phyloP scores from a whole-genome alignment of 2,329 filamentous ascomycete genomes.

The Leptodontidium sp. region DNA sequence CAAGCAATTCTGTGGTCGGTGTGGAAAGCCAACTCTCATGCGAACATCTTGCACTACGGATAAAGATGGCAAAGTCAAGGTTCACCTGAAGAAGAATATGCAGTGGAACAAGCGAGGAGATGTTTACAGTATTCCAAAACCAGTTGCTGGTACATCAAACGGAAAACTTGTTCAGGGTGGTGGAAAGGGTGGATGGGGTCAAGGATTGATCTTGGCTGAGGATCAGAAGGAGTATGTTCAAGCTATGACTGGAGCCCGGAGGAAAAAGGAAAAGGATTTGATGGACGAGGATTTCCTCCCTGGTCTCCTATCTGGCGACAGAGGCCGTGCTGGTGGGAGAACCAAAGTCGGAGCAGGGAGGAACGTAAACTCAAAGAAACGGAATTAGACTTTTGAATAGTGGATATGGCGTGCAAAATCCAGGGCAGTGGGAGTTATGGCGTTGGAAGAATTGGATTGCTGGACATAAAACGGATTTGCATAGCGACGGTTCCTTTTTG shows the following conservation, averaged over 20 bases:
- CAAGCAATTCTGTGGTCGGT: slow-evolving; percentile 92
- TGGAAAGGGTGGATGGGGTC: slow-evolving; percentile 88
- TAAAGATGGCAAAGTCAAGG: slow-evolving; percentile 77
- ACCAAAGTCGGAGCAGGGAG: slow-evolving; percentile 85
- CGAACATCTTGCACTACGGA: slow-evolving; percentile 88
- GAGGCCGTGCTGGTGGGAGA: slow-evolving; percentile 69
- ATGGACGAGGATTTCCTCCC: slow-evolving; percentile 97
- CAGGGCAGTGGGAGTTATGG: slow-evolving; percentile 28
- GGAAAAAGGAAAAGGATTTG: slow-evolving; percentile 77
- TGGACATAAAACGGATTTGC: slow-evolving; percentile 23
- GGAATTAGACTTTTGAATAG: slow-evolving; percentile 49
- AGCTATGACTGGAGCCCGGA: slow-evolving; percentile 68
- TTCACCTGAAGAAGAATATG: slow-evolving; percentile 94
- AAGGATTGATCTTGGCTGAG: slow-evolving; percentile 83
- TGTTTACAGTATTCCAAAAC: slow-evolving; percentile 91
- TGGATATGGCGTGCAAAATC: slow-evolving; percentile 27
- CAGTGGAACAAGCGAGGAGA: slow-evolving; percentile 96
- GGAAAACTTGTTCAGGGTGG: slow-evolving; percentile 74
- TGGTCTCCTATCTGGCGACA: slow-evolving; percentile 81
- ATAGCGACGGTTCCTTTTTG: slow-evolving; percentile 31
- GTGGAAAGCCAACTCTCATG: slow-evolving; percentile 86
- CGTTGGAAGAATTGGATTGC: neutral
- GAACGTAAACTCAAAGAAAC: slow-evolving; percentile 83
- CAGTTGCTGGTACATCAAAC: slow-evolving; percentile 80
- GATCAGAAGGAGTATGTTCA: slow-evolving; percentile 93